Conservation (phyloP, 495 filamentous ascomycete genomes). For the Aspergillus haitiensis region DNA sequence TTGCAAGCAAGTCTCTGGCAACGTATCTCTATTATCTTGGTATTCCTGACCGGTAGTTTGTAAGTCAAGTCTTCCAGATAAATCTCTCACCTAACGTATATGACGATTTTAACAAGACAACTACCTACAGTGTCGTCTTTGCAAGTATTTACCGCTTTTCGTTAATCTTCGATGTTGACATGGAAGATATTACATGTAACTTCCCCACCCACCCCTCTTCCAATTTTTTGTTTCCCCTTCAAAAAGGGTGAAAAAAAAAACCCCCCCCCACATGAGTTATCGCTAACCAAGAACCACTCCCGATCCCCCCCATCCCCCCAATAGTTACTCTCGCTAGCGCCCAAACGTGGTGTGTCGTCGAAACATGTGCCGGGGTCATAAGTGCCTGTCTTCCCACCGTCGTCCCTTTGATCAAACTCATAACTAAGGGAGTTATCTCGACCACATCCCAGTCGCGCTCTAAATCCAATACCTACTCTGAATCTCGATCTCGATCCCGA, state of each 20-base stretch:
- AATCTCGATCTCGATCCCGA: neutral
- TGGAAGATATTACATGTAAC: conserved; percentile 19
- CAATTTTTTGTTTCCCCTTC: too few species aligned
- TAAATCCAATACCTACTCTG: neutral
- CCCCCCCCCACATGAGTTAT: neutral
- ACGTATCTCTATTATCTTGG: conserved; percentile 9
- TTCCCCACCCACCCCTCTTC: neutral
- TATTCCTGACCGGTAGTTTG: conserved; percentile 15
- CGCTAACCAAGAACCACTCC: neutral
- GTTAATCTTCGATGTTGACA: conserved; percentile 19
- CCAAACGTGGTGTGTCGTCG: conserved; percentile 28
- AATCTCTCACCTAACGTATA: too few species aligned
- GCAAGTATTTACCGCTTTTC: conserved; percentile 26
- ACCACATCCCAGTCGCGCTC: neutral
- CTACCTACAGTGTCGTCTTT: conserved; percentile 15
- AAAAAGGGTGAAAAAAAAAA: too few species aligned
- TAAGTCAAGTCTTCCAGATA: neutral
- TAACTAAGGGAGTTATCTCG: neutral
- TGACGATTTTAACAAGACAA: neutral
- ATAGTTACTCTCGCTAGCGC: conserved; percentile 23
- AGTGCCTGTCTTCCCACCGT: conserved; percentile 28
- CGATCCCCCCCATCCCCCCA: neutral
- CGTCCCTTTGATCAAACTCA: conserved; percentile 13
- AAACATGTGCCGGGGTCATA: conserved; percentile 24
- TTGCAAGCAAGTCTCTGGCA: conserved; percentile 9